Evolutionary conservation across 83 land plant species (phyloP).

Genomic region (Picea abies): DNA sequence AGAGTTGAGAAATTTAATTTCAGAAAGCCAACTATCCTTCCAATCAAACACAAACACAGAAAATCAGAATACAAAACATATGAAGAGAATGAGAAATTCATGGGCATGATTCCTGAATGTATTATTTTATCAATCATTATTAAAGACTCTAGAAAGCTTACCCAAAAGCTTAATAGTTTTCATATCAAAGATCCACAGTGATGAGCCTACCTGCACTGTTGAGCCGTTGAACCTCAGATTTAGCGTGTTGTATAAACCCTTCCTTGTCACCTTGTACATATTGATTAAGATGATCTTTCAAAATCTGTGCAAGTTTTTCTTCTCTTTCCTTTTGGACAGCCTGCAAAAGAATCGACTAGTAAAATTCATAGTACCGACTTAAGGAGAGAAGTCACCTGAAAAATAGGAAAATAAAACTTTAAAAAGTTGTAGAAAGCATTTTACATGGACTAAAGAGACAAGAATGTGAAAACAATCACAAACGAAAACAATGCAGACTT

Average conservation of each 20-base stretch:
- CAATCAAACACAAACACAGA: background rate
- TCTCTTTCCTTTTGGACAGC: slow-evolving; percentile 75
- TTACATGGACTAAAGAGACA: background rate
- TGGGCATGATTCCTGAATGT: background rate
- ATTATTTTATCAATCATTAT: background rate
- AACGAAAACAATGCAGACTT: background rate
- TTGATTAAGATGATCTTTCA: slow-evolving; percentile 49
- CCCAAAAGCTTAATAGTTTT: background rate
- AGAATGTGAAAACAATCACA: background rate
- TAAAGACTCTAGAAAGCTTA: background rate
- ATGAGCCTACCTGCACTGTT: slow-evolving; percentile 64
- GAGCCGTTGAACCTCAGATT: slow-evolving; percentile 75
- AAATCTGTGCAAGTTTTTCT: too few relatives aligned
- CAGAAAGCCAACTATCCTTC: background rate
- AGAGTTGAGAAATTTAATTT: background rate
- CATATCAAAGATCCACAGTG: background rate
- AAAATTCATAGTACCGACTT: background rate
- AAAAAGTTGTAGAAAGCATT: background rate
- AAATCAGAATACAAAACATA: background rate
- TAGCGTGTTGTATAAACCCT: slow-evolving; percentile 53
- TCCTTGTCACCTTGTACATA: slow-evolving; percentile 72
- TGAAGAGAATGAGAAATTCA: background rate
- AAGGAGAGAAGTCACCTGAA: background rate
- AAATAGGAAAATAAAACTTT: background rate
- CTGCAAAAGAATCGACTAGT: slow-evolving; percentile 25